Evolutionary conservation across 2,329 filamentous ascomycete species (phyloP).

Genomic region (Ilyonectria sp.): DNA sequence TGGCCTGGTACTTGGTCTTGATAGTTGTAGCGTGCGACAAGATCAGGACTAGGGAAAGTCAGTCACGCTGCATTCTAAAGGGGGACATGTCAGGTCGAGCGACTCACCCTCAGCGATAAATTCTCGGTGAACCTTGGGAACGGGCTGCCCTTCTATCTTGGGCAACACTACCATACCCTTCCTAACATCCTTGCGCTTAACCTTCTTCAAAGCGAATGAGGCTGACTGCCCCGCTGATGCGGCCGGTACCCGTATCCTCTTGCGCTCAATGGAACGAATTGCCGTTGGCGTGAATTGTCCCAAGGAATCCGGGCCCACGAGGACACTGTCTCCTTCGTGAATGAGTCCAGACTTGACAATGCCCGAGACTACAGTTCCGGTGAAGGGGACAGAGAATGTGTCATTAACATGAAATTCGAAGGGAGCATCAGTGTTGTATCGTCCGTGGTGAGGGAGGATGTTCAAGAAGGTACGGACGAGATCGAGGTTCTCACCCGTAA

Average conservation of each 20-base stretch:
- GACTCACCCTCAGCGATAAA: conserved; percentile 82
- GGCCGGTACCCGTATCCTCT: conserved; percentile 89
- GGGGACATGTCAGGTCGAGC: neutral
- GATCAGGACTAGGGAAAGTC: conserved; percentile 79
- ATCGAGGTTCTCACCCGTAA: conserved; percentile 92
- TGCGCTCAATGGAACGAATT: conserved; percentile 94
- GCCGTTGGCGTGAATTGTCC: conserved; percentile 91
- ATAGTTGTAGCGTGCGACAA: conserved; percentile 97
- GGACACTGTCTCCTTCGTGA: conserved; percentile 89
- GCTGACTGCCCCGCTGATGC: conserved; percentile 94
- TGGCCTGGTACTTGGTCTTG: conserved; percentile 96
- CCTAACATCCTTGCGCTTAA: conserved; percentile 91
- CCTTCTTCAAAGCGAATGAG: conserved; percentile 89
- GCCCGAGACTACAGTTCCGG: conserved; percentile 95
- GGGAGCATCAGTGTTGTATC: conserved; percentile 88
- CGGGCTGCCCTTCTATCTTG: conserved; percentile 80
- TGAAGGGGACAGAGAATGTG: conserved; percentile 97
- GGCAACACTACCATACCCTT: conserved; percentile 98
- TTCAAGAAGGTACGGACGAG: conserved; percentile 94
- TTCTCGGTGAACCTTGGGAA: conserved; percentile 80
- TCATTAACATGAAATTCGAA: conserved; percentile 98
- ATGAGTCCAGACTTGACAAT: conserved; percentile 91
- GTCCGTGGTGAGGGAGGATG: conserved; percentile 93
- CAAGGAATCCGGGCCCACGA: conserved; percentile 91
- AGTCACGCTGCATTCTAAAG: conserved; percentile 4